These are phyloP conservation scores for Pythium phragmitis DNA, from an alignment of 352 stramenopile species.

Conservation along the genomic window DNA sequence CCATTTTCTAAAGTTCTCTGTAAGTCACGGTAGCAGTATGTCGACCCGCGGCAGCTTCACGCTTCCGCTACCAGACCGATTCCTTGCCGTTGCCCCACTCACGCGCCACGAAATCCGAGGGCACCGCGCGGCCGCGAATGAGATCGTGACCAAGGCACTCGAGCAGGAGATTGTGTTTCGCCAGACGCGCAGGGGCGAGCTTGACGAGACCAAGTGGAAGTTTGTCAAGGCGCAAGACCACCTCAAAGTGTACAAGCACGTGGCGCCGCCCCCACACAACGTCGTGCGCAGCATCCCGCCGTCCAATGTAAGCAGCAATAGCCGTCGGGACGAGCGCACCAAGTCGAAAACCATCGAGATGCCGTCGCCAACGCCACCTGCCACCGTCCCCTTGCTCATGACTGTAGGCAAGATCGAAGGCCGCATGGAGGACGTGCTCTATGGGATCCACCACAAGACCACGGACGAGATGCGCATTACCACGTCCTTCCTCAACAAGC, in stretches of 20 bases:
- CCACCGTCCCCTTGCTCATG: constrained; percentile 24
- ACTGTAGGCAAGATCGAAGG: constrained; percentile 51
- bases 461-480: constrained; percentile 40
- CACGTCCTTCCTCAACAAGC: constrained; percentile 16
- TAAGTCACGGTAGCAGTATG: neutral
- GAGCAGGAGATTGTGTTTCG: constrained; percentile 41
- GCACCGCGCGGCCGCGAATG: constrained; percentile 35
- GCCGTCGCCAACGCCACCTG: too few species aligned
- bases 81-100: constrained; percentile 29
- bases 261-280: neutral
- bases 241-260: constrained; percentile 25
- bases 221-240: constrained; percentile 28
- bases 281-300: neutral
- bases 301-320: neutral
- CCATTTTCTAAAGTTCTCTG: too few species aligned
- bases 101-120: constrained; percentile 30
- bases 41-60: constrained; percentile 8
- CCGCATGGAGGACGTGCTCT: constrained; percentile 65
- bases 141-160: constrained; percentile 46
- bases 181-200: constrained; percentile 11
- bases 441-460: constrained; percentile 42
- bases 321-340: too few species aligned
- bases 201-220: constrained; percentile 34
- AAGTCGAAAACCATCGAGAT: too few species aligned
- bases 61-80: constrained; percentile 26